A percentile compares a stretch with the other conserved stretches of the same genome.
Conservation (phyloP, 2,329 filamentous ascomycete species). For the Colletotrichum incanum region DNA sequence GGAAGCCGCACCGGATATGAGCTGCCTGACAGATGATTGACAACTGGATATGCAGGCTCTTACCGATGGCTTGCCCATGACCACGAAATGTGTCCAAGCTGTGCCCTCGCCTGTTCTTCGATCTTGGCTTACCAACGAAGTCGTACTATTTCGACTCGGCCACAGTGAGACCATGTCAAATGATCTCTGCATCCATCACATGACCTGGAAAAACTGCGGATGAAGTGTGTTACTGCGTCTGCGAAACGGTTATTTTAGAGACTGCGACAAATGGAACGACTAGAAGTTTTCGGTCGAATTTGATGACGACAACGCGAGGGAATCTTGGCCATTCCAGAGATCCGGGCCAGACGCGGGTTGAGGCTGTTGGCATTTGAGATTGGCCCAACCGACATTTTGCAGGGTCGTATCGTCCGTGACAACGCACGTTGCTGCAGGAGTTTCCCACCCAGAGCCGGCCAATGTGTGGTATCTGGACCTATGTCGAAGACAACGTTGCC, state of each 20-base stretch:
- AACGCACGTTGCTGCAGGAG: constrained; percentile 31
- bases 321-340: constrained; percentile 1
- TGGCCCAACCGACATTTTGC: constrained; percentile 5
- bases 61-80: background rate
- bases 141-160: background rate
- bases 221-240: background rate
- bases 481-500: constrained; percentile 21
- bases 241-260: background rate
- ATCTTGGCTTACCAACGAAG: background rate
- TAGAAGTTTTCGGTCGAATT: background rate
- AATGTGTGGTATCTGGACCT: constrained; percentile 15
- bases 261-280: background rate
- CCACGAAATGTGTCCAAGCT: constrained; percentile 14
- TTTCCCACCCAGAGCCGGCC: constrained; percentile 3
- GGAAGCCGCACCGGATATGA: constrained; percentile 5
- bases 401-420: constrained; percentile 40
- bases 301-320: no score
- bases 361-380: constrained; percentile 8
- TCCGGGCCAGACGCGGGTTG: background rate
- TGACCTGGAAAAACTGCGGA: constrained; percentile 13
- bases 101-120: background rate
- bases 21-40: constrained; percentile 26
- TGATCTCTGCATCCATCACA: constrained; percentile 3
- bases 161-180: background rate
- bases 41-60: constrained; percentile 3